Conservation (phyloP, 805 yeast genomes). For the Wickerhamiella dianesei region DNA sequence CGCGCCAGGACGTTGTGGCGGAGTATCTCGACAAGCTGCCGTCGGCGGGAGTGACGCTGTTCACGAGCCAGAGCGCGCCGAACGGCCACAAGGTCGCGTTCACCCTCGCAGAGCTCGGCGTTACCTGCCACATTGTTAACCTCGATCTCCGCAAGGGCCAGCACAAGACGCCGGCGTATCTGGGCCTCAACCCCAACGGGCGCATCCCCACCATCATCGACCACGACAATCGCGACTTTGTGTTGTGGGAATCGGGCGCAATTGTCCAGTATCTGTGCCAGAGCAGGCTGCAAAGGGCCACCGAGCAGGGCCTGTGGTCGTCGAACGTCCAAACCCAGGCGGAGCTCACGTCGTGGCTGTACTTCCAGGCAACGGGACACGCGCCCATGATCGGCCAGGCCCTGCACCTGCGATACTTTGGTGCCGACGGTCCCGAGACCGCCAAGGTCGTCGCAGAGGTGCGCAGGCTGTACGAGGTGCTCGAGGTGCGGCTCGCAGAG, state of each 20-base stretch:
- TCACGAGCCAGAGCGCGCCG: conserved; percentile 80
- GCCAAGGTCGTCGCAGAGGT: conserved; percentile 87
- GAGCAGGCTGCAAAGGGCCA: conserved; percentile 34
- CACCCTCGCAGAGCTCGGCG: conserved; percentile 67
- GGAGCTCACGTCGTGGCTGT: conserved; percentile 77
- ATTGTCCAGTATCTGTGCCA: conserved; percentile 72
- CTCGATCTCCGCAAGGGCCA: conserved; percentile 79
- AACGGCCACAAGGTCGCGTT: conserved; percentile 95
- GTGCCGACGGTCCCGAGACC: conserved; percentile 37
- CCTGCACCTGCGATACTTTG: conserved; percentile 76
- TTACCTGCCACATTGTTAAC: conserved; percentile 66
- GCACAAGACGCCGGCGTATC: conserved; percentile 87
- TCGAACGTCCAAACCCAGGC: conserved; percentile 65
- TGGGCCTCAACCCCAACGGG: conserved; percentile 89
- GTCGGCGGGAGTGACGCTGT: conserved; percentile 67
- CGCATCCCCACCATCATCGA: conserved; percentile 90
- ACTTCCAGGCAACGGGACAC: conserved; percentile 91
- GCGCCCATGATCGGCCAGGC: conserved; percentile 99
- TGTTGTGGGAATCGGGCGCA: conserved; percentile 94
- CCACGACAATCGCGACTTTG: conserved; percentile 63
- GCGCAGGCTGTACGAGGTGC: conserved; percentile 80
- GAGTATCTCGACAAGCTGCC: conserved; percentile 68
- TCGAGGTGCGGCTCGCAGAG: conserved; percentile 91
- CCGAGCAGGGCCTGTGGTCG: conserved; percentile 51
- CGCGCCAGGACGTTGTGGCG: conserved; percentile 29